Conservation (phyloP, 306 rosid species). For the Glycyrrhiza uralensis region DNA sequence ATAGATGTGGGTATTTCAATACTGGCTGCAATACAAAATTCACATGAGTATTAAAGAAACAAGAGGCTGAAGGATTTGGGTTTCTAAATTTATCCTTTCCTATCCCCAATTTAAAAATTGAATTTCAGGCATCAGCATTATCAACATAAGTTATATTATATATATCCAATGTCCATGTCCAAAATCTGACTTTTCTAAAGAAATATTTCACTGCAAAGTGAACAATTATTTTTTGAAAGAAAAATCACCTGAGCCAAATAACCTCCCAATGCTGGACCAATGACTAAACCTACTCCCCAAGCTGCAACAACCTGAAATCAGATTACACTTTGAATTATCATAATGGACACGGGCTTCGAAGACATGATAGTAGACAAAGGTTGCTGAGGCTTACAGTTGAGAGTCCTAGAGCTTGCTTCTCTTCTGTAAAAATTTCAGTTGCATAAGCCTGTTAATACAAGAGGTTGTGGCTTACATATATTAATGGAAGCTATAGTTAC, state of each 20-base stretch:
- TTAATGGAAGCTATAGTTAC: background rate
- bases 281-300: conserved; percentile 1
- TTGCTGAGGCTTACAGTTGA: conserved; percentile 55
- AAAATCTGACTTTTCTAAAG: too few relatives aligned
- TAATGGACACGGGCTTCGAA: background rate
- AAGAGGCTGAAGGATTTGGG: too few relatives aligned
- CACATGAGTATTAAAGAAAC: background rate
- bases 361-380: background rate
- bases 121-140: too few relatives aligned
- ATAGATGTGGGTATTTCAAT: conserved; percentile 61
- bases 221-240: too few relatives aligned
- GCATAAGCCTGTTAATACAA: conserved; percentile 64
- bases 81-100: too few relatives aligned
- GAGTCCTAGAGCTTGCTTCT: conserved; percentile 72
- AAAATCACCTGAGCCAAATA: conserved; percentile 29
- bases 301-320: background rate
- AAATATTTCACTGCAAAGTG: too few relatives aligned
- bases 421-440: conserved; percentile 58
- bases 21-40: conserved; percentile 52
- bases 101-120: too few relatives aligned
- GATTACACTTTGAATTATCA: background rate
- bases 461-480: too few relatives aligned
- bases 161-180: too few relatives aligned
- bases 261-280: conserved; percentile 14
- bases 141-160: too few relatives aligned